Evolutionary conservation across 495 filamentous ascomycete genomes (phyloP).

Genomic region (Thermothielavioides terrestris): DNA sequence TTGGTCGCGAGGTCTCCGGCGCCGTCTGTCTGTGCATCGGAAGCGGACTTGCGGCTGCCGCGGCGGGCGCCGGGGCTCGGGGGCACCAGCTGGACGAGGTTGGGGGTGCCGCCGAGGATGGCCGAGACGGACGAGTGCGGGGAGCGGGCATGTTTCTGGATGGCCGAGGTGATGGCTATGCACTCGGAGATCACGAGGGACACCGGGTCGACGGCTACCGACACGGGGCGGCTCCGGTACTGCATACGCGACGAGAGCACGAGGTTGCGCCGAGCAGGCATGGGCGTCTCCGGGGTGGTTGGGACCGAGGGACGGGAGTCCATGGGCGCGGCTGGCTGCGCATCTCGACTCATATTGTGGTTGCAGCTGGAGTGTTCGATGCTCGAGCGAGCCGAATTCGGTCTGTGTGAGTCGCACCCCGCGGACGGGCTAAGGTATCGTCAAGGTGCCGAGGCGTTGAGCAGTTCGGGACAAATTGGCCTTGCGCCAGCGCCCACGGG

Average conservation of each 20-base stretch:
- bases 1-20: conserved; percentile 40
- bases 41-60: conserved; percentile 24
- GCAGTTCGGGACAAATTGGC: conserved; percentile 2
- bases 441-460: no score
- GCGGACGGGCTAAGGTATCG: no score
- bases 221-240: conserved; percentile 43
- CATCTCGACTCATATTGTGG: conserved; percentile 41
- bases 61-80: conserved; percentile 30
- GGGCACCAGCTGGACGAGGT: conserved; percentile 40
- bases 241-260: conserved; percentile 32
- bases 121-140: conserved; percentile 94
- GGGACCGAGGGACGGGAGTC: conserved; percentile 26
- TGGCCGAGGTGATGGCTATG: conserved; percentile 93
- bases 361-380: neutral
- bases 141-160: conserved; percentile 96
- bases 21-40: conserved; percentile 20
- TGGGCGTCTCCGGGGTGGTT: conserved; percentile 14
- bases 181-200: conserved; percentile 97
- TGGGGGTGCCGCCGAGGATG: conserved; percentile 75
- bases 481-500: conserved; percentile 9
- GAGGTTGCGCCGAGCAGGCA: conserved; percentile 14
- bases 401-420: neutral
- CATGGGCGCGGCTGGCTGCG: conserved; percentile 28
- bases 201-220: conserved; percentile 88
- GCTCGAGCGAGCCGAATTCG: no score